These are phyloP conservation scores for Acanthamoeba quina DNA, from an alignment of 208 protist species.

Conservation along the genomic window DNA sequence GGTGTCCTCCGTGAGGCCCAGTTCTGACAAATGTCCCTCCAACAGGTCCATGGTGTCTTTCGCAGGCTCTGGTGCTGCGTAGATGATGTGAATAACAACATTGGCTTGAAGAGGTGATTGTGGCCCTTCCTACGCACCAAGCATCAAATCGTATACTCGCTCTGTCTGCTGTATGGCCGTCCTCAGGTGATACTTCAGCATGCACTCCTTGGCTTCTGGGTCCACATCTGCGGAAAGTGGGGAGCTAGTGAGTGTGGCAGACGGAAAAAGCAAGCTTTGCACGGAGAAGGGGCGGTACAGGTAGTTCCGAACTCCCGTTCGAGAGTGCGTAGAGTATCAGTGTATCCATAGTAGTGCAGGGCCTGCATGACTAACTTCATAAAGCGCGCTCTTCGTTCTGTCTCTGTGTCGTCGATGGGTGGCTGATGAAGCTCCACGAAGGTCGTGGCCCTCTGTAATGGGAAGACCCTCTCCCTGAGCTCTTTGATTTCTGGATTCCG, in stretches of 20 bases:
- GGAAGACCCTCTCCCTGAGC: not conserved
- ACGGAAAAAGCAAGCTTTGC: too few species aligned
- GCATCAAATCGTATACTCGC: not conserved
- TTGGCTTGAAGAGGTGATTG: too few species aligned
- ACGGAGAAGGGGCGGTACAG: not conserved
- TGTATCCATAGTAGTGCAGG: slow-evolving; percentile 39
- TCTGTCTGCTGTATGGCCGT: not conserved
- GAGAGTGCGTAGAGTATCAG: not conserved
- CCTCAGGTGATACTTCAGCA: not conserved
- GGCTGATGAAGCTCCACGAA: slow-evolving; percentile 58
- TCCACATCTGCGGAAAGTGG: not conserved
- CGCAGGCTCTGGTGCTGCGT: not conserved
- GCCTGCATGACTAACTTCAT: slow-evolving; percentile 10
- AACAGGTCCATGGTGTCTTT: not conserved
- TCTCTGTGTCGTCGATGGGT: not conserved
- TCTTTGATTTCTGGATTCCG: slow-evolving; percentile 40
- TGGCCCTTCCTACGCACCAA: not conserved
- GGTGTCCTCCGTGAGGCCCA: slow-evolving; percentile 14
- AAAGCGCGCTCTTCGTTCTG: not conserved
- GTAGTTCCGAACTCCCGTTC: not conserved
- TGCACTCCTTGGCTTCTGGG: not conserved
- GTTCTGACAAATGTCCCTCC: not conserved
- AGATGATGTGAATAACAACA: not conserved
- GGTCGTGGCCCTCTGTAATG: not conserved
- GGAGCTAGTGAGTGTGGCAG: too few species aligned